Percentiles rank a stretch among this genome's conserved stretches.
These are phyloP conservation scores for Kitagawia praeruptora DNA, from an alignment of 129 eudicot genomes.

Conservation along the genomic window DNA sequence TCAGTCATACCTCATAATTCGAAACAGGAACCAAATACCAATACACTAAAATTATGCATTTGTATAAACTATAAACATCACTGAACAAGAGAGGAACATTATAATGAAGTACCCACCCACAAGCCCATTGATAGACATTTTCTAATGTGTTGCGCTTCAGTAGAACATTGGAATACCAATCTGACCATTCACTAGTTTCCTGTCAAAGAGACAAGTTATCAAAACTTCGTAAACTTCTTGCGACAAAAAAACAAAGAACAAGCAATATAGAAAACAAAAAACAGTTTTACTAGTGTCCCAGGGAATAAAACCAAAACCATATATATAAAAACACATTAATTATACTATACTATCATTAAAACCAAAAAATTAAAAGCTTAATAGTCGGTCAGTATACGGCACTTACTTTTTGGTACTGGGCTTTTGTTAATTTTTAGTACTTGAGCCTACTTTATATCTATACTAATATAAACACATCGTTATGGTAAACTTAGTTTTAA, in stretches of 20 bases:
- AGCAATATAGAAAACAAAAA: background rate
- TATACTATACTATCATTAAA: too few relatives aligned
- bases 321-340: background rate
- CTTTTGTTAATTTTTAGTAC: too few relatives aligned
- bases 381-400: too few relatives aligned
- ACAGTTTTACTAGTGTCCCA: background rate
- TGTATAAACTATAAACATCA: background rate
- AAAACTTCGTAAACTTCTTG: background rate
- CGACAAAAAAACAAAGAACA: background rate
- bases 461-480: too few relatives aligned
- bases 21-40: background rate
- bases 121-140: conserved; percentile 92
- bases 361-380: too few relatives aligned
- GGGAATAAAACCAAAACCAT: background rate
- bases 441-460: too few relatives aligned
- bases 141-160: conserved; percentile 73
- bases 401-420: too few relatives aligned
- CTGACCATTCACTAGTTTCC: conserved; percentile 87
- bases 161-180: conserved; percentile 82
- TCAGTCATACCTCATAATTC: background rate
- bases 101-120: conserved; percentile 57
- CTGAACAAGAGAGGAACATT: background rate
- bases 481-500: too few relatives aligned
- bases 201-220: conserved; percentile 22
- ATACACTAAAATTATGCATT: background rate